These are phyloP conservation scores for Colletotrichum sp. DNA, from an alignment of 2,329 filamentous ascomycete species.

Conservation along the genomic window DNA sequence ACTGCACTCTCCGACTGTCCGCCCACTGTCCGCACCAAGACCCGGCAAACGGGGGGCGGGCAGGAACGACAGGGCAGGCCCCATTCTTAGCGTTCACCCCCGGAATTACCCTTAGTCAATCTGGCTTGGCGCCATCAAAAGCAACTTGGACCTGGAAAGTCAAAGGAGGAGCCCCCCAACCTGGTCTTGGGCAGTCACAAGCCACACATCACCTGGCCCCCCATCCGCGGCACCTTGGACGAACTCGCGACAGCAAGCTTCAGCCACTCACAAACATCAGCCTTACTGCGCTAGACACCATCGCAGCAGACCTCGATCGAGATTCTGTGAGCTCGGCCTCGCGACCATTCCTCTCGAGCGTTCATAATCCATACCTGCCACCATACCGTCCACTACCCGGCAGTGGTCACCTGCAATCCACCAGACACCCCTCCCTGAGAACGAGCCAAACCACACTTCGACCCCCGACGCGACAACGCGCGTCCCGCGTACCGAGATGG, in stretches of 20 bases:
- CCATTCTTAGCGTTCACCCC: background rate
- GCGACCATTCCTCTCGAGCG: background rate
- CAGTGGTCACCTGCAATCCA: background rate
- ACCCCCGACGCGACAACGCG: background rate
- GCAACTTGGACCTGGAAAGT: background rate
- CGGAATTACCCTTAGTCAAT: conserved; percentile 1
- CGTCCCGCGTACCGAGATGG: conserved; percentile 26
- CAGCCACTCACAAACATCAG: background rate
- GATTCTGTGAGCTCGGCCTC: background rate
- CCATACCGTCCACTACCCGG: background rate
- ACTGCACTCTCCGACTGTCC: background rate
- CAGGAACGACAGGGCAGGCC: background rate
- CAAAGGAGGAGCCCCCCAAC: background rate
- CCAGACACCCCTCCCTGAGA: background rate
- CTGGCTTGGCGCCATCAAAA: background rate
- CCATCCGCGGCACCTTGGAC: background rate
- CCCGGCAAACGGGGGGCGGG: background rate
- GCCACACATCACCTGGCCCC: conserved; percentile 2
- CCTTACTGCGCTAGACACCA: background rate
- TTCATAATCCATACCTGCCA: background rate
- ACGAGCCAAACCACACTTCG: background rate
- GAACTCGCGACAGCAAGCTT: background rate
- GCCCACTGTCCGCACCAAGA: background rate
- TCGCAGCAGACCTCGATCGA: background rate
- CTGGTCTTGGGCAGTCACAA: background rate